phyloP scores from a whole-genome alignment of 2,329 filamentous ascomycete genomes.

The Penicillium sp. region DNA sequence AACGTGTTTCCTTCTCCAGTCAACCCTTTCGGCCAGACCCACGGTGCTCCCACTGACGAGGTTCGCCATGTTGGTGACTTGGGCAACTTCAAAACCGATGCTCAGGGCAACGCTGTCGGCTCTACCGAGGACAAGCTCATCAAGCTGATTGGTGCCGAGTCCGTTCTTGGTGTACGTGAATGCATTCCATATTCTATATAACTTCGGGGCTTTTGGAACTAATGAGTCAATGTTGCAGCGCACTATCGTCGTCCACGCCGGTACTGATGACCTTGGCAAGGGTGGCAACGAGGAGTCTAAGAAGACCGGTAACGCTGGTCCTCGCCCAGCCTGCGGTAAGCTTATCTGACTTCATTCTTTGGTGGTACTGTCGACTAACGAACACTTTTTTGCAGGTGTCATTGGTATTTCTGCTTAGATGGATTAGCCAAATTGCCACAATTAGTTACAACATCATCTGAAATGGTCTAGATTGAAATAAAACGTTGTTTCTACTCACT shows the following conservation, averaged over 20 bases:
- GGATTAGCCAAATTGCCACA: conserved; percentile 12
- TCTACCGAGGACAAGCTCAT: conserved; percentile 73
- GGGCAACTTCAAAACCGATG: conserved; percentile 95
- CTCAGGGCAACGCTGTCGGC: conserved; percentile 83
- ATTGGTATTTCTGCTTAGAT: conserved; percentile 79
- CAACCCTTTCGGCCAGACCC: conserved; percentile 91
- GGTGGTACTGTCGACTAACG: neutral
- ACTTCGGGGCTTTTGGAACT: neutral
- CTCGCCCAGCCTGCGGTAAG: conserved; percentile 89
- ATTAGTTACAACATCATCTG: conserved; percentile 3
- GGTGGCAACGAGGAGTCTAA: conserved; percentile 90
- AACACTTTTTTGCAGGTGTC: conserved; percentile 56
- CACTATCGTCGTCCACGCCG: conserved; percentile 89
- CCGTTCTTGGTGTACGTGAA: conserved; percentile 76
- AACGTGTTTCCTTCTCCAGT: conserved; percentile 50
- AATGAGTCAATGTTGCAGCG: conserved; percentile 52
- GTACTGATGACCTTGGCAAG: conserved; percentile 95
- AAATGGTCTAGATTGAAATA: conserved; percentile 9
- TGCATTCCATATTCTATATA: neutral
- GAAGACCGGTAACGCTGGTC: conserved; percentile 96
- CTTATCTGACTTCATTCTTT: conserved; percentile 13
- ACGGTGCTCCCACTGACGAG: conserved; percentile 80
- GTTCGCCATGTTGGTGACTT: conserved; percentile 94
- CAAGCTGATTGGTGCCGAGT: conserved; percentile 95
- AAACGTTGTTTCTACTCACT: neutral